These are phyloP conservation scores for Fusarium brachygibbosum DNA, from an alignment of 2,329 filamentous ascomycete species.

Conservation along the genomic window DNA sequence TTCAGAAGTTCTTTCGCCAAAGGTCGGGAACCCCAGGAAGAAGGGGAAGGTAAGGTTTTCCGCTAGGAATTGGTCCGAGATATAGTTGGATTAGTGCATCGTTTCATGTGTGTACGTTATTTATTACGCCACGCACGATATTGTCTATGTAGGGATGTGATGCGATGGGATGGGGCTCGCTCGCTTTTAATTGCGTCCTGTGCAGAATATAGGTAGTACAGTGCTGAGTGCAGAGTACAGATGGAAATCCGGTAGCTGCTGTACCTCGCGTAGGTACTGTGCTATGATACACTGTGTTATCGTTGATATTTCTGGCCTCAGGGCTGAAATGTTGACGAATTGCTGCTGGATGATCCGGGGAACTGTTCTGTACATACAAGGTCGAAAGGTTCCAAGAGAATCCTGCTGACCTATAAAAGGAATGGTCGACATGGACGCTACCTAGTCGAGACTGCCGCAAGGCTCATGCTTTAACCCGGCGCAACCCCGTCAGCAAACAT, in stretches of 20 bases:
- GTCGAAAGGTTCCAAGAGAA: slow-evolving; percentile 5
- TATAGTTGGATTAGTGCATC: slow-evolving; percentile 9
- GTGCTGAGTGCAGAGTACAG: not conserved
- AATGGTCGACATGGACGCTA: not conserved
- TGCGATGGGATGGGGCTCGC: not conserved
- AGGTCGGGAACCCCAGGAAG: too few relatives aligned
- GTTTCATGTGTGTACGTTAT: slow-evolving; percentile 21
- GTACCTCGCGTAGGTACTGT: not conserved
- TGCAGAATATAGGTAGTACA: not conserved
- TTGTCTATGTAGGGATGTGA: not conserved
- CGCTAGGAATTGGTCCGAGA: not conserved
- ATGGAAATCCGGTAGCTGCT: too few relatives aligned
- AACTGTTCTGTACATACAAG: not conserved
- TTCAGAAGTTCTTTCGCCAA: not conserved
- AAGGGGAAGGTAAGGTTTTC: slow-evolving; percentile 18
- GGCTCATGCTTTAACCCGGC: slow-evolving; percentile 16
- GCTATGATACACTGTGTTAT: not conserved
- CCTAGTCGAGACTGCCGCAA: not conserved
- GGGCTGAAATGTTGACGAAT: not conserved
- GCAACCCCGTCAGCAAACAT: slow-evolving; percentile 1
- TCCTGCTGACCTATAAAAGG: slow-evolving; percentile 6
- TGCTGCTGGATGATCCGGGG: slow-evolving; percentile 6
- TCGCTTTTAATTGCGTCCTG: too few relatives aligned
- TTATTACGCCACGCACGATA: slow-evolving; percentile 7
- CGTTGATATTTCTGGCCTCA: not conserved